phyloP scores from a whole-genome alignment of 495 filamentous ascomycete species.

The Tuber aestivum region DNA sequence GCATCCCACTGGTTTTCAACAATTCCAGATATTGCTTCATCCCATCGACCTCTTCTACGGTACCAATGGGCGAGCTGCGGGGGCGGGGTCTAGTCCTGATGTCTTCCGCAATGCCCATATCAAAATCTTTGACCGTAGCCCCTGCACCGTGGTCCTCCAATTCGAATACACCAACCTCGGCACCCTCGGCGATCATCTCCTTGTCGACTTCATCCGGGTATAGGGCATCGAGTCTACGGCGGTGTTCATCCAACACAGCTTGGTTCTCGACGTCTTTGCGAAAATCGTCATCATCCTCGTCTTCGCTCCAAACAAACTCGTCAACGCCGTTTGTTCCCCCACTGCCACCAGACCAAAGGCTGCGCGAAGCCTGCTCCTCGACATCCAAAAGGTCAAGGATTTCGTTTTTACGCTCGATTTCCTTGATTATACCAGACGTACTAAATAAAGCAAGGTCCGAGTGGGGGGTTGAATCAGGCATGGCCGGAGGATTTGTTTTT shows the following conservation, averaged over 20 bases:
- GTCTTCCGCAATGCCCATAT: conserved; percentile 21
- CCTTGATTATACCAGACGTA: conserved; percentile 22
- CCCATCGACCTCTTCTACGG: conserved; percentile 15
- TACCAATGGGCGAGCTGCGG: conserved; percentile 23
- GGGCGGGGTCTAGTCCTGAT: conserved; percentile 15
- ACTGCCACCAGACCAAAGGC: conserved; percentile 40
- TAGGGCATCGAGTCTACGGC: conserved; percentile 24
- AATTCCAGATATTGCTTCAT: conserved; percentile 29
- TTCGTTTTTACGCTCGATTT: conserved; percentile 37
- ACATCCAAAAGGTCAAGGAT: conserved; percentile 34
- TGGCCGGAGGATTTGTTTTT: conserved; percentile 7
- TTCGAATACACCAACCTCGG: conserved; percentile 36
- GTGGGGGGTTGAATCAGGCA: conserved; percentile 12
- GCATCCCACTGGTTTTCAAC: conserved; percentile 28
- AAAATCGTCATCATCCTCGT: conserved; percentile 41
- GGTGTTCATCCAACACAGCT: conserved; percentile 27
- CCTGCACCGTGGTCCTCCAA: conserved; percentile 25
- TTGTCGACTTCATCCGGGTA: conserved; percentile 22
- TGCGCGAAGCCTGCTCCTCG: conserved; percentile 34
- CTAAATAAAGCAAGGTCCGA: background rate
- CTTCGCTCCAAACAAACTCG: conserved; percentile 43
- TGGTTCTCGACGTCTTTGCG: conserved; percentile 27
- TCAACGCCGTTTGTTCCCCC: conserved; percentile 42
- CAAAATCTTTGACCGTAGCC: conserved; percentile 24
- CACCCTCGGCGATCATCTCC: background rate